Conservation (phyloP, 2,329 filamentous ascomycete genomes). For the Teratosphaeria destructans region DNA sequence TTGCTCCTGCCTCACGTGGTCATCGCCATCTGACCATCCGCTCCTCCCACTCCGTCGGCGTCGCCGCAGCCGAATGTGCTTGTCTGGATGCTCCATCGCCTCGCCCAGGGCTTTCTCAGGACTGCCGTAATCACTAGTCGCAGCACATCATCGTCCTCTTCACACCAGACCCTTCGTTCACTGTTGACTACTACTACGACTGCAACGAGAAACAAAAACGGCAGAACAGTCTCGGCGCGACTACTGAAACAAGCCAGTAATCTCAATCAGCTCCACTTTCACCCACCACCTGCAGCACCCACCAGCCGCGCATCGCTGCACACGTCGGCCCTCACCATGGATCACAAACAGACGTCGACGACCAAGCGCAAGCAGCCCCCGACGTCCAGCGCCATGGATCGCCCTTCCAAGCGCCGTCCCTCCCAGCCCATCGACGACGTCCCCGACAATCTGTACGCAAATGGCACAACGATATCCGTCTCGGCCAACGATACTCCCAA, state of each 20-base stretch:
- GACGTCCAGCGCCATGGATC: constrained; percentile 16
- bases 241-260: background rate
- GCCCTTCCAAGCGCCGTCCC: constrained; percentile 25
- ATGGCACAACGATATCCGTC: constrained; percentile 18
- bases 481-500: constrained; percentile 25
- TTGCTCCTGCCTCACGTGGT: background rate
- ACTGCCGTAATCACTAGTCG: background rate
- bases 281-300: background rate
- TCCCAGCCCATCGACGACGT: constrained; percentile 14
- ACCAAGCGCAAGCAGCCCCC: constrained; percentile 29
- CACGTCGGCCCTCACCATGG: constrained; percentile 3
- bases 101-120: constrained; percentile 2
- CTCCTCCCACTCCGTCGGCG: background rate
- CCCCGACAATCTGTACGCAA: constrained; percentile 11
- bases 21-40: background rate
- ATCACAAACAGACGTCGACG: constrained; percentile 9
- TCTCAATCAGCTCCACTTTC: background rate
- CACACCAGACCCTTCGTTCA: background rate
- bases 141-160: background rate
- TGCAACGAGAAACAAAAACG: background rate
- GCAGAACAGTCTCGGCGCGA: background rate
- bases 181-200: background rate
- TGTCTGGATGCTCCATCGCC: constrained; percentile 6
- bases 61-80: background rate
- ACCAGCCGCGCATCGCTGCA: background rate